A percentile compares a stretch with the other conserved stretches of the same genome.
These are phyloP conservation scores for Debaryomyces fabryi DNA, from an alignment of 1,139 yeast species.

Conservation along the genomic window DNA sequence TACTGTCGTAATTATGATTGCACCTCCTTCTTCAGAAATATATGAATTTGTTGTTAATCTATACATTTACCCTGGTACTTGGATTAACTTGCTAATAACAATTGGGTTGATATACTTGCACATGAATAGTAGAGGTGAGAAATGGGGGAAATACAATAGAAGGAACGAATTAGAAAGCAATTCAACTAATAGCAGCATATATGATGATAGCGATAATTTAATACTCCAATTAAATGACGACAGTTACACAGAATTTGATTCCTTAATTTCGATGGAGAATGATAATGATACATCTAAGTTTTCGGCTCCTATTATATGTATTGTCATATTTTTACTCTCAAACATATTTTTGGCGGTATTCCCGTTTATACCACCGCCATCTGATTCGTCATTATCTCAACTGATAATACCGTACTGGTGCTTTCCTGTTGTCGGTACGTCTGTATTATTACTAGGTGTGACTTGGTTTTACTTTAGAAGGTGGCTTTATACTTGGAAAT, in stretches of 20 bases:
- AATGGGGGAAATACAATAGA: conserved; percentile 34
- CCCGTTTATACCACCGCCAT: conserved; percentile 60
- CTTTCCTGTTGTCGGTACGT: conserved; percentile 57
- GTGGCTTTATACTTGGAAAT: conserved; percentile 10
- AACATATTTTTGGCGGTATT: conserved; percentile 56
- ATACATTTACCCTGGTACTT: conserved; percentile 55
- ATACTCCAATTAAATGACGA: conserved; percentile 12
- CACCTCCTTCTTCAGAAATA: conserved; percentile 51
- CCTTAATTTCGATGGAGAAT: conserved; percentile 23
- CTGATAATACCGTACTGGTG: conserved; percentile 54
- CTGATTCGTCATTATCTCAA: conserved; percentile 19
- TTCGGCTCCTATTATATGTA: conserved; percentile 35
- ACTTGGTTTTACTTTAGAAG: conserved; percentile 30
- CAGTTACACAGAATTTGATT: conserved; percentile 16
- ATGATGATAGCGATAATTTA: conserved; percentile 13
- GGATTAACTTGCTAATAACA: conserved; percentile 49
- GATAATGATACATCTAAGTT: conserved; percentile 9
- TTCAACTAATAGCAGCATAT: neutral
- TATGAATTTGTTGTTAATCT: conserved; percentile 53
- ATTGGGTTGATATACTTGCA: conserved; percentile 46
- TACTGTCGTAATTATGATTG: conserved; percentile 45
- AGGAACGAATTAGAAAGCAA: conserved; percentile 8
- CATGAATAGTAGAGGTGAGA: conserved; percentile 28
- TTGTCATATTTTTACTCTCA: conserved; percentile 45
- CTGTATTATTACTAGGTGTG: conserved; percentile 50